Base-by-base conservation (phyloP, 768 basidiomycete species). In the Mycena olivaceomarginata region DNA sequence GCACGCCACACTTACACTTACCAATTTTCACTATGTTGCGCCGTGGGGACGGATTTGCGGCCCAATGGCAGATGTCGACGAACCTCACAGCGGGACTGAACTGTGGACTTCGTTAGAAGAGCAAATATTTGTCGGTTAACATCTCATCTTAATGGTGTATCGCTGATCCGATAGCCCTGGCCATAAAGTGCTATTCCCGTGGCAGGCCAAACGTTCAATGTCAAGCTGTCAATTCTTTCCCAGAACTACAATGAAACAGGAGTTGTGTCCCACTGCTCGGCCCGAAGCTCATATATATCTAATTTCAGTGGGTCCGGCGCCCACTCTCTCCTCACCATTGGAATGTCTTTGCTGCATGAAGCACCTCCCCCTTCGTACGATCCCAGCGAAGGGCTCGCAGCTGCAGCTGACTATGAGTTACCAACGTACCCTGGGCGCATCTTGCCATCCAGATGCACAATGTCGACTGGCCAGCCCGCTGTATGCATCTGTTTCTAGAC, bases 71-170 rank as follows among this genome's bases (percentile, higher is more conserved):
- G 82, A 80, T 39, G 79, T 83, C 18, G 76, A 79, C 40, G 82
- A 86, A 73, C 81, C 82, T 0, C 74, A 79, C 67, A 64, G 41
- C n/a, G n/a, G n/a, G n/a, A 67, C 72, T 60, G 77, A 80, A 40
- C 71, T 87, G 43, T 87, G 85, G 85, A 78, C 79, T n/a, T 86
- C 82, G 83, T 81, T 86, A 31, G 85, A 87, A 65, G 82, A 83
- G 63, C 82, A 85, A 67, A 74, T 82, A 18, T 63, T 68, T 43
- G n/a, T 7, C 40, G 7, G 9, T 7, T 41, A 41, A 59, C 6
- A 39, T 39, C 62, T 10, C 62, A 39, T 63, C 13, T 43, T 4
- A 20, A n/a, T 16, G 40, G 13, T 8, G n/a, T 16, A 39, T 63
- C n/a, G 25, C n/a, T 25, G 57, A 59, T 59, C 57, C 9, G 9